These are phyloP conservation scores for Schizosaccharomyces versatilis DNA, from an alignment of 1,139 yeast genomes.

Conservation along the genomic window DNA sequence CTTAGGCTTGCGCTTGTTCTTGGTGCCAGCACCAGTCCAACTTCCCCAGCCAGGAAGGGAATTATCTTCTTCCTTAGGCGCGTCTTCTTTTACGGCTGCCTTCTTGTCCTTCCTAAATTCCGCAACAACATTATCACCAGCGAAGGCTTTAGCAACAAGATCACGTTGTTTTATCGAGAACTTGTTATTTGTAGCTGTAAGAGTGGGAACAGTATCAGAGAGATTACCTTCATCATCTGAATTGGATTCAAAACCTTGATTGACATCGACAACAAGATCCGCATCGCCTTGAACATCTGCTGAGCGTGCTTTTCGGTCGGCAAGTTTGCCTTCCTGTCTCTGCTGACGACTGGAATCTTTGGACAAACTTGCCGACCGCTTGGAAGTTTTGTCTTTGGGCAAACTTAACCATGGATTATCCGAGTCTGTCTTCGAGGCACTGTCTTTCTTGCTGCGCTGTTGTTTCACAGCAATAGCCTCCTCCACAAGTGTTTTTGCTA, in stretches of 20 bases:
- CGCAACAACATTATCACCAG: conserved; percentile 72
- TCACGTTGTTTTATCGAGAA: conserved; percentile 43
- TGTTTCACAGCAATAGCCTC: too few species aligned
- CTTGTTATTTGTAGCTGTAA: background rate
- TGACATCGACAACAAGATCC: too few species aligned
- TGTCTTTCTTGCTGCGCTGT: too few species aligned
- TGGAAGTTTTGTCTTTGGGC: too few species aligned
- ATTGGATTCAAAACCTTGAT: background rate
- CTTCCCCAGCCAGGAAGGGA: conserved; percentile 81
- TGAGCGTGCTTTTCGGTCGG: too few species aligned
- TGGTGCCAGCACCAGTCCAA: conserved; percentile 23
- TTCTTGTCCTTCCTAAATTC: conserved; percentile 62
- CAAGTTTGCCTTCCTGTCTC: too few species aligned
- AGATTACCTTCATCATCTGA: background rate
- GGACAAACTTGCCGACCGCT: too few species aligned
- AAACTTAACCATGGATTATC: too few species aligned
- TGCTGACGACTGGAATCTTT: too few species aligned
- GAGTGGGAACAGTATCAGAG: background rate
- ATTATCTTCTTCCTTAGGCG: conserved; percentile 62
- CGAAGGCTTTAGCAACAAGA: conserved; percentile 75
- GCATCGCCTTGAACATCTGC: too few species aligned
- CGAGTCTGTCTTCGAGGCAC: too few species aligned
- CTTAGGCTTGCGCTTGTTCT: conserved; percentile 18
- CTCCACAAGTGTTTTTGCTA: too few species aligned
- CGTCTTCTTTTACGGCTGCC: conserved; percentile 52